phyloP scores from a whole-genome alignment of 805 yeast species.

The Sugiyamaella boreocaroliniensis region DNA sequence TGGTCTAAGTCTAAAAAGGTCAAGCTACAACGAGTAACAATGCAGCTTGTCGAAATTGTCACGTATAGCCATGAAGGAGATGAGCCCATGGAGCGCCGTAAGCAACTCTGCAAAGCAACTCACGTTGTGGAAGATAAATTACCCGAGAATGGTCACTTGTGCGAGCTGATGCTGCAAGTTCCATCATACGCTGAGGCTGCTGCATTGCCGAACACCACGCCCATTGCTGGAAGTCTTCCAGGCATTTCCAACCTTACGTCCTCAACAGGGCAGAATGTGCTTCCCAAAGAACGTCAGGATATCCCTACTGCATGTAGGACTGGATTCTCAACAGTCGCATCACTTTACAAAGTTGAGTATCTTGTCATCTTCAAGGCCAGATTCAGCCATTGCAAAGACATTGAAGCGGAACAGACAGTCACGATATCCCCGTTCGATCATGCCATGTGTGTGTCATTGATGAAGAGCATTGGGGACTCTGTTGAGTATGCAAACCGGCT shows the following conservation, averaged over 20 bases:
- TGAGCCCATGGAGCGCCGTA: conserved; percentile 28
- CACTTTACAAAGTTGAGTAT: conserved; percentile 32
- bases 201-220: background rate
- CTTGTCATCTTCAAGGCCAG: conserved; percentile 30
- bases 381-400: conserved; percentile 33
- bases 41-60: conserved; percentile 33
- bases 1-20: conserved; percentile 32
- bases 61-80: conserved; percentile 28
- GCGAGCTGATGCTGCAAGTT: conserved; percentile 26
- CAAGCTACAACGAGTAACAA: conserved; percentile 30
- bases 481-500: conserved; percentile 27
- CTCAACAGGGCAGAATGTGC: conserved; percentile 17
- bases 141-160: conserved; percentile 18
- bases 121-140: conserved; percentile 25
- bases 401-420: conserved; percentile 30
- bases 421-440: conserved; percentile 34
- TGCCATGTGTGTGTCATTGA: conserved; percentile 29
- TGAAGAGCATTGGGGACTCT: conserved; percentile 28
- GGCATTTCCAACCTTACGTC: background rate
- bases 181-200: conserved; percentile 24
- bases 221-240: background rate
- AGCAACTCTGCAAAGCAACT: conserved; percentile 26
- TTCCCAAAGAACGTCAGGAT: conserved; percentile 31
- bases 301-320: conserved; percentile 30
- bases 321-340: conserved; percentile 32